phyloP scores from a whole-genome alignment of 306 rosid species.

The Cicer arietinum region DNA sequence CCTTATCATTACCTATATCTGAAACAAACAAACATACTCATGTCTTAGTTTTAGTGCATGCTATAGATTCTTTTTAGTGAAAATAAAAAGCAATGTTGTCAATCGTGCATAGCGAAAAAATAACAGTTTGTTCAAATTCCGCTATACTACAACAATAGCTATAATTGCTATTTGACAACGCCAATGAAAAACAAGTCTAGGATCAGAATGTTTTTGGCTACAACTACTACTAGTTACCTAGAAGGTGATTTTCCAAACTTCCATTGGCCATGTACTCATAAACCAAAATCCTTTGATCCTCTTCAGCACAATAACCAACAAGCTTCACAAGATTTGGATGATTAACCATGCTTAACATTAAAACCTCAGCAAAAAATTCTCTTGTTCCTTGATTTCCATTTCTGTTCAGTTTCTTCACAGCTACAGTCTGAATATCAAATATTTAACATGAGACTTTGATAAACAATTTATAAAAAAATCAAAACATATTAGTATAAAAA shows the following conservation, averaged over 20 bases:
- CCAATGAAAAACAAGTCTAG: neutral
- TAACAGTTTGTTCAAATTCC: no score
- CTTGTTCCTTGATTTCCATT: constrained; percentile 70
- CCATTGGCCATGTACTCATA: constrained; percentile 76
- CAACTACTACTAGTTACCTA: constrained; percentile 47
- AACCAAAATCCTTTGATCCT: constrained; percentile 61
- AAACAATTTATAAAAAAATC: neutral
- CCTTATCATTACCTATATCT: constrained; percentile 48
- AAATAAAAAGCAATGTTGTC: neutral
- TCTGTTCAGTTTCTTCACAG: constrained; percentile 68
- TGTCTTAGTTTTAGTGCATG: neutral
- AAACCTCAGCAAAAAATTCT: constrained; percentile 74
- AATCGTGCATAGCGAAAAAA: no score
- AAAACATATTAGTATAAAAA: neutral
- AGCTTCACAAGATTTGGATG: constrained; percentile 71
- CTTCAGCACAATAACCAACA: constrained; percentile 70
- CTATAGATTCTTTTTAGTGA: neutral
- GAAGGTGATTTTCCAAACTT: constrained; percentile 69
- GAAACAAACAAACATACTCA: constrained; percentile 23
- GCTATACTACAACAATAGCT: no score
- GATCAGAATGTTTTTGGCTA: neutral
- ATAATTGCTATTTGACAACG: no score
- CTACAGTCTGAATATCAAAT: constrained; percentile 57
- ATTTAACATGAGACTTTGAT: constrained; percentile 26
- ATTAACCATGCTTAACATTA: constrained; percentile 67